Evolutionary conservation across 2,329 filamentous ascomycete species (phyloP).

Genomic region (Phyllosticta ampelicida): DNA sequence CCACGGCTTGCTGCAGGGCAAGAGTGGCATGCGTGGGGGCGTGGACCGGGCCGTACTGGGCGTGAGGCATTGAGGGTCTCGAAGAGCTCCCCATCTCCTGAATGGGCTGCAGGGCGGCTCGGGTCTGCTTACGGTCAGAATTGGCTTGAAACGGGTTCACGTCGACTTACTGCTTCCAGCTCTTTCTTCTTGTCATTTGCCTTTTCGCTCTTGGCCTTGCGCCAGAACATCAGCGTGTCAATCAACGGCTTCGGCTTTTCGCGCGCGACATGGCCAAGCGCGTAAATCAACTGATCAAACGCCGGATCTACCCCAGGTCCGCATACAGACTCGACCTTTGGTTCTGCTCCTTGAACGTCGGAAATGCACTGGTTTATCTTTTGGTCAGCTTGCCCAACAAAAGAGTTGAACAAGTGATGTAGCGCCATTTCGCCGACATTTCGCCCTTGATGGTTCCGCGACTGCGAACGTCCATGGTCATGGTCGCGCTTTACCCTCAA

Average conservation of each 20-base stretch:
- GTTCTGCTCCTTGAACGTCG: conserved; percentile 67
- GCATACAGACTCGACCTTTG: conserved; percentile 79
- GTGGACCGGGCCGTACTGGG: conserved; percentile 17
- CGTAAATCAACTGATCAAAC: conserved; percentile 90
- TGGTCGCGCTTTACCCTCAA: conserved; percentile 48
- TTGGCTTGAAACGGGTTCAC: not conserved
- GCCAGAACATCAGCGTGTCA: conserved; percentile 96
- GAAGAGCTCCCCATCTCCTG: not conserved
- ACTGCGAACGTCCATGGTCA: conserved; percentile 64
- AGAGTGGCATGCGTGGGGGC: conserved; percentile 23
- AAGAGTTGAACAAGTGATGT: conserved; percentile 94
- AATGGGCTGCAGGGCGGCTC: conserved; percentile 10
- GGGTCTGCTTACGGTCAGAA: conserved; percentile 19
- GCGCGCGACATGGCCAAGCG: conserved; percentile 86
- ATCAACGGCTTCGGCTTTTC: conserved; percentile 92
- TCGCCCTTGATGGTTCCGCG: conserved; percentile 56
- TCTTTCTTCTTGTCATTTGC: conserved; percentile 36
- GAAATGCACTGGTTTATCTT: conserved; percentile 86
- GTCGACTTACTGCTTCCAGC: conserved; percentile 8
- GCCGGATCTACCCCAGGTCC: conserved; percentile 76
- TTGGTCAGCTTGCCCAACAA: conserved; percentile 92
- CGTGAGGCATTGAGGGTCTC: not conserved
- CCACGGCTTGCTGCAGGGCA: conserved; percentile 56
- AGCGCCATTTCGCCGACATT: conserved; percentile 97
- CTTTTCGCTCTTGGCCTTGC: conserved; percentile 87